Evolutionary conservation across 2,329 filamentous ascomycete genomes (phyloP), one percentile per base, ranked within the genome.

Genomic region (Trichoderma lentiforme): DNA sequence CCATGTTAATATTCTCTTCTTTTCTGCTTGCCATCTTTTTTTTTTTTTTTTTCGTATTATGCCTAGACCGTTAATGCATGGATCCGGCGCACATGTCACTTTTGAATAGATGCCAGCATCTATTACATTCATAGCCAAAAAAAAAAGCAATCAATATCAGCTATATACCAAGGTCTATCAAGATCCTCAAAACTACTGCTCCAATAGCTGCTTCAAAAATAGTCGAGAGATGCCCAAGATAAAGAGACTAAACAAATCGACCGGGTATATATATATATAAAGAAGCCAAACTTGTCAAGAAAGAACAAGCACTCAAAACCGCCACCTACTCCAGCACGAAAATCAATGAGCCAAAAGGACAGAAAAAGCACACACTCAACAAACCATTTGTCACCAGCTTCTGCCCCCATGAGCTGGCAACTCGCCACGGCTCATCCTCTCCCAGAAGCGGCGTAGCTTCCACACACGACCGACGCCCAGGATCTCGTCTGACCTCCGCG

Each of bases 361-460:
- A 56, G 21, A 30, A 7, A 53, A 28, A 65, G 12, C 28, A 14
- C 62, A 11, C 62, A 7, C 12, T 14, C 1, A 1, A 18, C 26
- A 3, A 12, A n/a, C 24, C 26, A 30, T 51, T 51, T 6, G 12
- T 47, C 39, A 53, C 57, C 39, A 62, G 34, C 24, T 24, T 60
- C 47, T 56, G 6, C 28, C 43, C 74, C 43, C 51, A 11, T 69
- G 47, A 60, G 30, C 66, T 4, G 66, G 39, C 30, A 61, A 74
- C 60, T 84, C 83, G 2, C 83, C 85, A 18, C 80, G 80, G 2
- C 85, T 84, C 39, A 92, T 82, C 26, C 84, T 83, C 80, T 93
- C 91, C 90, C 90, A 93, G 77, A 91, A 92, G 73, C 84, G 84
- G 76, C 86, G 86, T 71, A 93, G 78, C 26, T 87, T 84, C 85